Percentiles rank a stretch among this genome's conserved stretches.
Evolutionary conservation across 2,329 filamentous ascomycete species (phyloP).

Genomic region (Hirsutella thompsonii): DNA sequence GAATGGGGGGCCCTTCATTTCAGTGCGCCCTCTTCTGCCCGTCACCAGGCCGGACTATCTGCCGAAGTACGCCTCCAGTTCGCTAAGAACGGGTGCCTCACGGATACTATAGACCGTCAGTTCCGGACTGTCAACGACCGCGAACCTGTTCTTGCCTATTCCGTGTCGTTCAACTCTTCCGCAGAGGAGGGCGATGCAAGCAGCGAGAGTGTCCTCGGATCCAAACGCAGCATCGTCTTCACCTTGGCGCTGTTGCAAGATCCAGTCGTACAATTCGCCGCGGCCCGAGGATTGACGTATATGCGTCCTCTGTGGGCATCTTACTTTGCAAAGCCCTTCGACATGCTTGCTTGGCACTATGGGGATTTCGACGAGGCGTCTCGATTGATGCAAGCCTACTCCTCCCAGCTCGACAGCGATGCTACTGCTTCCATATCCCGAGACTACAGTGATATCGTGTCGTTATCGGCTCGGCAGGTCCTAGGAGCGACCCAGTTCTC

Average conservation of each 20-base stretch:
- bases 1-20: conserved; percentile 81
- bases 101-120: conserved; percentile 31
- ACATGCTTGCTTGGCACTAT: conserved; percentile 66
- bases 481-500: conserved; percentile 67
- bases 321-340: conserved; percentile 50
- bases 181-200: conserved; percentile 12
- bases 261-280: conserved; percentile 67
- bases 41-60: conserved; percentile 61
- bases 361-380: conserved; percentile 54
- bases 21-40: conserved; percentile 52
- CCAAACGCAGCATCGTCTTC: conserved; percentile 48
- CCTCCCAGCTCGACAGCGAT: conserved; percentile 54
- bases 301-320: conserved; percentile 74
- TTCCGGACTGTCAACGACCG: conserved; percentile 63
- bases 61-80: conserved; percentile 54
- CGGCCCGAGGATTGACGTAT: conserved; percentile 58
- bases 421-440: conserved; percentile 61
- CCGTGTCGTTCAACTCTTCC: conserved; percentile 45
- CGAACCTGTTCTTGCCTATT: conserved; percentile 73
- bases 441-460: conserved; percentile 66
- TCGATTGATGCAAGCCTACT: conserved; percentile 59
- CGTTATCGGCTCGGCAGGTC: conserved; percentile 67
- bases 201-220: no score
- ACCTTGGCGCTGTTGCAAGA: conserved; percentile 68
- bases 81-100: conserved; percentile 43